Conservation (phyloP, 176 grass and related monocot genomes). For the Carex myosuroides region DNA sequence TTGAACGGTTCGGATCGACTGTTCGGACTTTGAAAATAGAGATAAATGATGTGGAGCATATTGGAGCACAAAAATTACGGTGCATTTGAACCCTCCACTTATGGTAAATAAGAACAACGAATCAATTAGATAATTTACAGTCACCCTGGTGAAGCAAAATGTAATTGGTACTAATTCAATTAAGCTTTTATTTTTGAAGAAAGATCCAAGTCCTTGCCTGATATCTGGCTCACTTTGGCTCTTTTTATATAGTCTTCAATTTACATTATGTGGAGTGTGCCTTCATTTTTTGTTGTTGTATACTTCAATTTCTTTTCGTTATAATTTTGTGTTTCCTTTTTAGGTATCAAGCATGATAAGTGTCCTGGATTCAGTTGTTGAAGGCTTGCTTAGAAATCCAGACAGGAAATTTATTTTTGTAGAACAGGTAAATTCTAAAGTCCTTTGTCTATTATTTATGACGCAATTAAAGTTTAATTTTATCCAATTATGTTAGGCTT, state of each 20-base stretch:
- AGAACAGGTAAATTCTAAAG: conserved; percentile 47
- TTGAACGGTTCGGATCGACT: too few species aligned
- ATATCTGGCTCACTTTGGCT: neutral
- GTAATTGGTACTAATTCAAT: neutral
- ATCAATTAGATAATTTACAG: neutral
- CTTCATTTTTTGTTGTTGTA: neutral
- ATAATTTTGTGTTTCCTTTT: neutral
- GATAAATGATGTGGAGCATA: too few species aligned
- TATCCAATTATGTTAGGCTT: conserved; percentile 41
- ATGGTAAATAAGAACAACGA: neutral
- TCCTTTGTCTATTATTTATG: conserved; percentile 1
- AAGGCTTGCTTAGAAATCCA: conserved; percentile 50
- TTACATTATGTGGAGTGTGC: neutral
- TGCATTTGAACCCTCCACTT: neutral
- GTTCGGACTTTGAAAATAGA: too few species aligned
- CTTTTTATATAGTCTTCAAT: neutral
- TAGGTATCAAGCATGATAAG: conserved; percentile 68
- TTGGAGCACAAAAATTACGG: too few species aligned
- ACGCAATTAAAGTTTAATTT: conserved; percentile 10
- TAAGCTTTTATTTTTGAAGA: neutral
- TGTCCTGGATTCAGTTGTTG: conserved; percentile 80
- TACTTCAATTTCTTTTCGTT: neutral
- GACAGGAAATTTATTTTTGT: conserved; percentile 64
- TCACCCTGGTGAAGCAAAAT: neutral
- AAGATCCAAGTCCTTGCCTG: neutral